Evolutionary conservation across 257 asterid species (phyloP).

Genomic region (Nicotiana knightiana): DNA sequence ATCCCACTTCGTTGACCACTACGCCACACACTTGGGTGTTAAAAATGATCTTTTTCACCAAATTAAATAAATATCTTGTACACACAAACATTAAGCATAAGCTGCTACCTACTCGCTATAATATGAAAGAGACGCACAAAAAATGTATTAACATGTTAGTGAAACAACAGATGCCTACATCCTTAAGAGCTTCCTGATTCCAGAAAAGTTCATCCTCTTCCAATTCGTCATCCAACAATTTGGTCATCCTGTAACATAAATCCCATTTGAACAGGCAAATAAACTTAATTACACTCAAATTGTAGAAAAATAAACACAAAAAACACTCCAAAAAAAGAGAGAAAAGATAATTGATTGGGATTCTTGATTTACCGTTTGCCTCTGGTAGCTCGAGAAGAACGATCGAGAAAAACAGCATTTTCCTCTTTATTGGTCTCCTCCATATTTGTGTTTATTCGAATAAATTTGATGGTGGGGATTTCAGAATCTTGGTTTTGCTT

Average conservation of each 20-base stretch:
- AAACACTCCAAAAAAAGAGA: neutral
- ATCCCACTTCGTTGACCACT: no score
- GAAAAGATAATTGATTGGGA: neutral
- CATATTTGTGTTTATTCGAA: slow-evolving; percentile 22
- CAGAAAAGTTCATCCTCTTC: slow-evolving; percentile 91
- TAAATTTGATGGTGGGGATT: neutral
- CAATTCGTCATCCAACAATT: slow-evolving; percentile 70
- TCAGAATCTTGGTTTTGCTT: neutral
- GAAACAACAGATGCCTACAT: slow-evolving; percentile 30
- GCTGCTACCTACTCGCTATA: neutral
- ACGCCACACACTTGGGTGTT: no score
- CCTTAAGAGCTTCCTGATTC: slow-evolving; percentile 97
- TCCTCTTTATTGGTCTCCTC: slow-evolving; percentile 55
- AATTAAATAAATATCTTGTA: neutral
- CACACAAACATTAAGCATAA: neutral
- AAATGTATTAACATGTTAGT: neutral
- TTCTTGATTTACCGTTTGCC: slow-evolving; percentile 64
- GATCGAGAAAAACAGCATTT: slow-evolving; percentile 53
- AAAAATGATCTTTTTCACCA: neutral
- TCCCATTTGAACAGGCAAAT: slow-evolving; percentile 1
- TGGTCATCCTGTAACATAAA: slow-evolving; percentile 63
- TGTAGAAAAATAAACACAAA: neutral
- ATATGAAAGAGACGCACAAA: neutral
- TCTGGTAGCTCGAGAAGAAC: slow-evolving; percentile 75
- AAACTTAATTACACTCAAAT: neutral